Evolutionary conservation across 1,284 basidiomycete genomes (phyloP).

Genomic region (Bjerkandera adusta): DNA sequence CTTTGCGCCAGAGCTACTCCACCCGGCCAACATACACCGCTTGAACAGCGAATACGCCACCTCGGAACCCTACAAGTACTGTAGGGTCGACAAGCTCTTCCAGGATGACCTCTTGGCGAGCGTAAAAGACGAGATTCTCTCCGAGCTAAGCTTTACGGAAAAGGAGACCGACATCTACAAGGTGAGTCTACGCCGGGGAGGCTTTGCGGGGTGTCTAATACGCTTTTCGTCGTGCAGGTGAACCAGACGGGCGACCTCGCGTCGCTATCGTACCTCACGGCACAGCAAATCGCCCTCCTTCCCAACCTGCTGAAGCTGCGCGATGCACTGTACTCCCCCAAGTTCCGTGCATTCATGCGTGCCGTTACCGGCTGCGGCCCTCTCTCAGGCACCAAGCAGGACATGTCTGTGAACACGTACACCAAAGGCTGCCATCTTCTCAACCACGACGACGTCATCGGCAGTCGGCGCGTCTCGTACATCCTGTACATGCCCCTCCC

Average conservation of each 20-base stretch:
- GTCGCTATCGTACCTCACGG: slow-evolving; percentile 83
- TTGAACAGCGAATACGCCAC: slow-evolving; percentile 56
- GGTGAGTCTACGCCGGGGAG: slow-evolving; percentile 46
- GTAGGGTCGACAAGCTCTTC: slow-evolving; percentile 81
- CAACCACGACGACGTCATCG: slow-evolving; percentile 98
- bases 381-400: slow-evolving; percentile 89
- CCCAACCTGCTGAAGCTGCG: slow-evolving; percentile 81
- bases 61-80: slow-evolving; percentile 82
- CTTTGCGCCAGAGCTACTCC: slow-evolving; percentile 58
- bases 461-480: slow-evolving; percentile 92
- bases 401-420: slow-evolving; percentile 96
- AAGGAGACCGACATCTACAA: slow-evolving; percentile 99
- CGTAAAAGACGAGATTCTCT: slow-evolving; percentile 81
- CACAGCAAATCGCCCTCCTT: slow-evolving; percentile 75
- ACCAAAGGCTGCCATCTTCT: slow-evolving; percentile 90
- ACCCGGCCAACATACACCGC: slow-evolving; percentile 50
- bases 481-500: slow-evolving; percentile 97
- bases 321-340: slow-evolving; percentile 87
- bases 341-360: slow-evolving; percentile 85
- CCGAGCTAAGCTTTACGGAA: slow-evolving; percentile 88
- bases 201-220: background rate
- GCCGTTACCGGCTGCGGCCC: slow-evolving; percentile 93
- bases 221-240: slow-evolving; percentile 52
- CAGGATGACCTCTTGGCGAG: slow-evolving; percentile 76
- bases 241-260: slow-evolving; percentile 98